Evolutionary conservation across 306 rosid species (phyloP).

Genomic region (Lupinus albus): DNA sequence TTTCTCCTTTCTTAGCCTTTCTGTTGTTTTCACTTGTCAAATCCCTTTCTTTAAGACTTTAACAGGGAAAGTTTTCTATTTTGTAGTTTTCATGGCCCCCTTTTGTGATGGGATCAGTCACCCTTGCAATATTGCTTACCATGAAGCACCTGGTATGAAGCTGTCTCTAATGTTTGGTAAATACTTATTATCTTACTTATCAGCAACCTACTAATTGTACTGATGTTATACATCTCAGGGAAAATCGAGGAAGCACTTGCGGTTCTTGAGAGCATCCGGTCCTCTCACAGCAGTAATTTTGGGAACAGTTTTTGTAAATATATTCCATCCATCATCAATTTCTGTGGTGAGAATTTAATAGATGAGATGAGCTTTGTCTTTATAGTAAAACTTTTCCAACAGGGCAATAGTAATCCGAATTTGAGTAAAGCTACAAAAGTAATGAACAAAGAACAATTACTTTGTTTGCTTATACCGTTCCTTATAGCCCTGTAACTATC

Average conservation of each 20-base stretch:
- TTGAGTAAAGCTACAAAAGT: constrained; percentile 30
- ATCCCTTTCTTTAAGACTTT: constrained; percentile 43
- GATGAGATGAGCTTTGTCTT: constrained; percentile 38
- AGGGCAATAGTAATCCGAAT: constrained; percentile 22
- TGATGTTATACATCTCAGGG: constrained; percentile 63
- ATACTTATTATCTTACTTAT: constrained; percentile 28
- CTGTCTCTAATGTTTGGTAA: constrained; percentile 34
- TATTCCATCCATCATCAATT: constrained; percentile 78
- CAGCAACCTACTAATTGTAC: constrained; percentile 39
- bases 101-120: constrained; percentile 86
- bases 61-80: constrained; percentile 46
- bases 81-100: constrained; percentile 93
- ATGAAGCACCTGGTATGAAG: constrained; percentile 92
- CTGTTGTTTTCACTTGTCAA: constrained; percentile 29
- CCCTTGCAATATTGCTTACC: constrained; percentile 68
- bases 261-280: constrained; percentile 89
- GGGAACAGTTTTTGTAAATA: constrained; percentile 69
- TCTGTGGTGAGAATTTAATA: constrained; percentile 68
- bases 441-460: not conserved
- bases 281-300: constrained; percentile 87
- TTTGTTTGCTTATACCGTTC: constrained; percentile 20
- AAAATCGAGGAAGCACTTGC: constrained; percentile 78
- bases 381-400: constrained; percentile 10
- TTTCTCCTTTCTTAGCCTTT: constrained; percentile 8
- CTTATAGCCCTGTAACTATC: constrained; percentile 9